Base-by-base conservation (phyloP, 2,329 filamentous ascomycete species). In the Botrytis sinoallii region DNA sequence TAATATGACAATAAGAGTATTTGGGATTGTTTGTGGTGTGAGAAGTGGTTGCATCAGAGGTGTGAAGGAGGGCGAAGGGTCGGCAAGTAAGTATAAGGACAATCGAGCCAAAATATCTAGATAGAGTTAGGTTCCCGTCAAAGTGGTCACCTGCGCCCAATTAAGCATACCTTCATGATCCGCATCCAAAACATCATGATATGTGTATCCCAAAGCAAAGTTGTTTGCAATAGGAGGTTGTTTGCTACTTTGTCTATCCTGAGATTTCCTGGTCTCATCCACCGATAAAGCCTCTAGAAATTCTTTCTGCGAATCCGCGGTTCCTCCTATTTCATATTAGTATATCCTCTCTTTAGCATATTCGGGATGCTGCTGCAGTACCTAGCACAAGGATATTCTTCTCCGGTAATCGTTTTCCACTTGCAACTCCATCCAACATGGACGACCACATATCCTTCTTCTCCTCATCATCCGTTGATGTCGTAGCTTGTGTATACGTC, bases 361-460 rank as follows among this genome's bases (percentile, higher is more conserved):
- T 52, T 35, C 32, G 60, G 66, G 32, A 44, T 52, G 40, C 57
- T 55, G 42, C 61, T 57, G 52, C 79, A 87, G 77, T 86, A 93
- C 93, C 94, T 81, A 98, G 85, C 35, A 98, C 91, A 60, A 98
- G 84, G 75, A 98, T 84, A 82, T 95, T 97, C 88, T 97, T 98
- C 84, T 97, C 94, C 9, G 94, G 93, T 79, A 98, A 85, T 78
- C 92, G 89, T 86, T 96, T 97, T 77, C 93, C 94, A 83, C 93
- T 97, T 79, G 95, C 94, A 78, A 96, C 95, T 71, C 90, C 91
- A 83, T 97, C 93, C 78, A 98, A 87, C 92, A 98, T 93, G 63
- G 93, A 94, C 75, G 92, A 95, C 95, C 95, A 98, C 83, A 98
- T 91, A 81, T 97, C 93, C 84, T 93, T 93, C 85, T 93, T 95